Evolutionary conservation across 2,329 filamentous ascomycete species (phyloP).

Genomic region (Beauveria sp.): DNA sequence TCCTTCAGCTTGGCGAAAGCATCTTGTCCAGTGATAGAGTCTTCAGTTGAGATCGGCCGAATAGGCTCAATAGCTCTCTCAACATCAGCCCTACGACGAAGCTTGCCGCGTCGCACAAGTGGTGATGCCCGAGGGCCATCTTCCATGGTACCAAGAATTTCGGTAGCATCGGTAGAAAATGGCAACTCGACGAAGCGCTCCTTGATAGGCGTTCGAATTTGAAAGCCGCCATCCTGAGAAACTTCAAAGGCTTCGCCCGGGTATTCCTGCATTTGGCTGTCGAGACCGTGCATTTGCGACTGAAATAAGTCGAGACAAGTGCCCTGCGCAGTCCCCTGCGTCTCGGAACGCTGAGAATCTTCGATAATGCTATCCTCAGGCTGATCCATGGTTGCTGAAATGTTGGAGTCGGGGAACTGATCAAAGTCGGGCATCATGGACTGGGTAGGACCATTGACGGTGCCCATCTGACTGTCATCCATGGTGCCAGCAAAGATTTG

Average conservation of each 20-base stretch:
- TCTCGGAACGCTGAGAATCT: conserved; percentile 32
- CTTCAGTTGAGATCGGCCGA: not conserved
- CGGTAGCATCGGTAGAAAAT: conserved; percentile 63
- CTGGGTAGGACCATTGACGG: conserved; percentile 27
- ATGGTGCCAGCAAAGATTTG: conserved; percentile 90
- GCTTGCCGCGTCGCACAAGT: conserved; percentile 50
- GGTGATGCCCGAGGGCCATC: conserved; percentile 54
- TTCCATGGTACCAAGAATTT: conserved; percentile 34
- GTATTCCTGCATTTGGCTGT: conserved; percentile 42
- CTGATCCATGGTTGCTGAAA: conserved; percentile 52
- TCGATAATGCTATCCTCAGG: conserved; percentile 43
- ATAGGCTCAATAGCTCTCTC: conserved; percentile 16
- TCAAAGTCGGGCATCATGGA: conserved; percentile 51
- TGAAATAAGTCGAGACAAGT: conserved; percentile 52
- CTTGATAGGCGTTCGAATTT: conserved; percentile 63
- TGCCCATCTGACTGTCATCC: conserved; percentile 50
- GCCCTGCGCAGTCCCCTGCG: conserved; percentile 31
- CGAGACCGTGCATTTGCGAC: conserved; percentile 51
- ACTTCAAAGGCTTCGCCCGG: conserved; percentile 58
- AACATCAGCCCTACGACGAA: conserved; percentile 35
- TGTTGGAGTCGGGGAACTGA: conserved; percentile 50
- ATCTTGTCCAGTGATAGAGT: not conserved
- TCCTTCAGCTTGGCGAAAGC: conserved; percentile 68
- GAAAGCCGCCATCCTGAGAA: conserved; percentile 75
- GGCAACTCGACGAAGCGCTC: conserved; percentile 58